Evolutionary conservation across 208 protist species (phyloP), one percentile per base, ranked within the genome.

Genomic region (Hexamita inflata): DNA sequence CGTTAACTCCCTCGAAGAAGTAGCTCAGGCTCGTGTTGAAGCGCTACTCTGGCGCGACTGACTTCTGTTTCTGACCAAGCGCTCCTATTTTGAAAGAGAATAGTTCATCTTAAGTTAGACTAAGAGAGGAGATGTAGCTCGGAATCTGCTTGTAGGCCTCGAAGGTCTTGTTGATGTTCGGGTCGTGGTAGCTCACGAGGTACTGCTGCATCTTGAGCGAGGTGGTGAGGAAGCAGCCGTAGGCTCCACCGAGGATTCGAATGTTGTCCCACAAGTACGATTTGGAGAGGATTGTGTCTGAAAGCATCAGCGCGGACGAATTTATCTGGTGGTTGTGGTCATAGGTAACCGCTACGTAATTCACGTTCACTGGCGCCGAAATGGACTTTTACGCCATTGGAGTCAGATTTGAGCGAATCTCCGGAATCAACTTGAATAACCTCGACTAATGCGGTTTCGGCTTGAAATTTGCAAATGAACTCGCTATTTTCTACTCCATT

Each of bases 51-150:
- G 60, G 60, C 15, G 60, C 26, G 24, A 66, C 13, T 24, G 15
- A 15, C 29, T 38, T 66, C 30, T 66, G 60, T 13, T 30, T 15
- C 34, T 66, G 15, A n/a, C 60, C 60, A 30, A 66, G 24, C 24
- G 60, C 60, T 15, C 60, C 60, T n/a, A 66, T 66, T 38, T 66
- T 66, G 60, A 40, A 66, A 30, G 34, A n/a, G 30, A 38, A 19
- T 24, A 66, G 60, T 15, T n/a, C 60, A 24, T 38, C 29, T 24
- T 15, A 15, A 38, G 26, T 38, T n/a, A 66, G 34, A 30, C 24
- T 66, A 38, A 66, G 60, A 30, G 24, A 19, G 26, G 15, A 13
- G 29, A 66, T n/a, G 30, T 66, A 66, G 13, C 34, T 30, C 15
- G 15, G 13, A 38, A 66, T n/a, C 29, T 38, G 24, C 15, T 66